Base-by-base conservation (phyloP, 2,329 filamentous ascomycete species). In the Coniella vitis region DNA sequence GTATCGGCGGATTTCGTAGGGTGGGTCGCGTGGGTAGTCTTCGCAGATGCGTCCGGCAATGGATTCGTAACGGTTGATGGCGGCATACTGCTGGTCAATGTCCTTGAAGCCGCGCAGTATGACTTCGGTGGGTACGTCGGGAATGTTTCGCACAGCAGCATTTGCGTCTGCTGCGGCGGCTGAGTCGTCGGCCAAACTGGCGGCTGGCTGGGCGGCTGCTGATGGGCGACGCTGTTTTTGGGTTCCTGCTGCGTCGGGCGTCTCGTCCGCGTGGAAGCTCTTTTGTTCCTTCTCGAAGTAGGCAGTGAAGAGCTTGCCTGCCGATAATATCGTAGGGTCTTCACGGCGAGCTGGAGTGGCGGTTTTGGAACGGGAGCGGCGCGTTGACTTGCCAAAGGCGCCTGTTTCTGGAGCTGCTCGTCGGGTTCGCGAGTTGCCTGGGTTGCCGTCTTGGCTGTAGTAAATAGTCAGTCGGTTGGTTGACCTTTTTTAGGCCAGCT, bases 11-110 rank as follows among this genome's bases (percentile, higher is more conserved):
- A 80, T 78, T 54, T 83, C 76, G 48, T 81, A 74, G 3, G 87
- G 86, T n/a, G 91, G 85, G 55, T 87, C 83, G 54, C 91, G 83
- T 8, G 90, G 82, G 66, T 97, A 97, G 68, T 96, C 90, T 69
- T 97, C 91, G 66, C 90, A 90, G 63, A 96, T 88, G 54, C 81
- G 71, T 21, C 90, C 90, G 7, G 87, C 91, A 37, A 95, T 82
- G 52, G 84, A 79, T 70, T 96, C 91, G 69, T 86, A 97, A 68
- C 88, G 87, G 57, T 86, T 83, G 58, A 97, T 84, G 31, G 90
- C 90, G 22, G 90, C 89, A 77, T 93, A 96, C 72, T 89, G 75
- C 67, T 83, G 70, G 65, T 80, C 65, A 1, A 72, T 64, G 14
- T 75, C 77, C 48, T 74, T 71, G 67, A 90, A 96, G 25, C 91